Percentiles rank a stretch among this genome's conserved stretches.
Evolutionary conservation across 345 rosid species (phyloP).

Genomic region (Ailanthus altissimus): DNA sequence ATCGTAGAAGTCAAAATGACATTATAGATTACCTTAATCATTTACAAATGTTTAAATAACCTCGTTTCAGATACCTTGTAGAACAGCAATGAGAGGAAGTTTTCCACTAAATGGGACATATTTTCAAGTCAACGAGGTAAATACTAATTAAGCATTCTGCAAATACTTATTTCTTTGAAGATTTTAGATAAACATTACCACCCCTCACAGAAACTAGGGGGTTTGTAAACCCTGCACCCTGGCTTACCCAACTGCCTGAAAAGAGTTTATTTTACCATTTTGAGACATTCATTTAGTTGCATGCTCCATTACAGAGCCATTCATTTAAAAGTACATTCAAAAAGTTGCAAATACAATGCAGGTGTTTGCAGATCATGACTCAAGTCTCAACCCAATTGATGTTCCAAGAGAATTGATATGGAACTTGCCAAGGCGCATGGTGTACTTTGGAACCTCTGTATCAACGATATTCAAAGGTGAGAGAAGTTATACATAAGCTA

Average conservation of each 20-base stretch:
- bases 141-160: slow-evolving; percentile 11
- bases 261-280: slow-evolving; percentile 5
- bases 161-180: neutral
- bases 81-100: slow-evolving; percentile 96
- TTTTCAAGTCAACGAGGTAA: slow-evolving; percentile 94
- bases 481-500: neutral
- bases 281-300: neutral
- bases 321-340: neutral
- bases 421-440: slow-evolving; percentile 73
- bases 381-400: slow-evolving; percentile 72
- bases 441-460: slow-evolving; percentile 90
- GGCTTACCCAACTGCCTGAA: slow-evolving; percentile 1
- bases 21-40: slow-evolving; percentile 7
- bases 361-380: slow-evolving; percentile 85
- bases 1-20: slow-evolving; percentile 3
- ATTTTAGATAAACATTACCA: neutral
- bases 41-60: slow-evolving; percentile 26
- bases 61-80: slow-evolving; percentile 74
- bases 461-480: slow-evolving; percentile 87
- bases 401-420: slow-evolving; percentile 80
- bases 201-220: neutral
- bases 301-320: slow-evolving; percentile 1
- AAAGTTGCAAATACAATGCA: slow-evolving; percentile 37
- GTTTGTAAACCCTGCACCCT: slow-evolving; percentile 10
- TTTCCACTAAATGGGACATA: slow-evolving; percentile 94